These are phyloP conservation scores for Tetraselmis chui DNA, from an alignment of 139 green algal genomes.

Conservation along the genomic window DNA sequence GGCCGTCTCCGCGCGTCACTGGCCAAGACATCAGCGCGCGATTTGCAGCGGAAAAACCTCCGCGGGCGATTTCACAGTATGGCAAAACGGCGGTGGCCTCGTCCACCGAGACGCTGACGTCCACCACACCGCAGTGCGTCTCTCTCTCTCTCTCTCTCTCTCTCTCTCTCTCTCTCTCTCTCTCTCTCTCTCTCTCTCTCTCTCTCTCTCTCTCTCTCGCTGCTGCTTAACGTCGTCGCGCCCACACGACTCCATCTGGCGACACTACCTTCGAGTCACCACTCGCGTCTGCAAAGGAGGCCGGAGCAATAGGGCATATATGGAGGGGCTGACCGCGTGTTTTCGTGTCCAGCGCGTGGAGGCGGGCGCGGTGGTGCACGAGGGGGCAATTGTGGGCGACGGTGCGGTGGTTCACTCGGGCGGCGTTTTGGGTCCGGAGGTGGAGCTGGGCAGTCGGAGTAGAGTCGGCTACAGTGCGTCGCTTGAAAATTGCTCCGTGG, in stretches of 20 bases:
- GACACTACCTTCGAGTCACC: no score
- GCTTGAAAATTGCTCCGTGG: background rate
- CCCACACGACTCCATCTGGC: no score
- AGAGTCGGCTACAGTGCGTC: background rate
- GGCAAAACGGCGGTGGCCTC: background rate
- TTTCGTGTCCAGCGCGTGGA: background rate
- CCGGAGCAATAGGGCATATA: no score
- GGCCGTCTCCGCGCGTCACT: no score
- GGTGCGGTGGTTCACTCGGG: background rate
- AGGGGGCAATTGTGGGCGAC: background rate
- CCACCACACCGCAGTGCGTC: background rate
- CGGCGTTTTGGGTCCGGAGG: background rate
- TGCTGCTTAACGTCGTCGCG: background rate
- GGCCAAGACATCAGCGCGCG: no score
- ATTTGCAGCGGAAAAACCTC: no score
- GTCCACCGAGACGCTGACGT: background rate
- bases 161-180: background rate
- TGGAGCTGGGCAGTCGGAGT: background rate
- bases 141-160: background rate
- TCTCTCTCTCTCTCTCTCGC: background rate
- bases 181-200: background rate
- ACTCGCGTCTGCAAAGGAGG: no score
- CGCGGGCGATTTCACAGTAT: background rate
- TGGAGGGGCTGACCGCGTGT: background rate
- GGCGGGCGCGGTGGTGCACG: constrained; percentile 3